Base-by-base conservation (phyloP, 306 rosid species). In the Citrullus mucosospermus region DNA sequence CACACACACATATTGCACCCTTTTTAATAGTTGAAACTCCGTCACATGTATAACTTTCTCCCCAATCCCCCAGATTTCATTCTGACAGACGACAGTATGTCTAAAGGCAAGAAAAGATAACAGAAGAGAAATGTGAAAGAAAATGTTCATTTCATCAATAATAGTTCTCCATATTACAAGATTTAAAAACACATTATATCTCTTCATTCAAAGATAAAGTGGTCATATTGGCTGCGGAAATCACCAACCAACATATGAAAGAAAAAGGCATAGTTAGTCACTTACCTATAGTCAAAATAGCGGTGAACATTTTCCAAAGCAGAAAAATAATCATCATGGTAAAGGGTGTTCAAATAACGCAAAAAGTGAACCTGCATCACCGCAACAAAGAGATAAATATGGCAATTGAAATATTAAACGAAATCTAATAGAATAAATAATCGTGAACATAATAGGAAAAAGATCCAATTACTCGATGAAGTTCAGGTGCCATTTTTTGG, bases 251-350 rank as follows among this genome's bases (percentile, higher is more conserved):
- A 43, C 38, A 22, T 41, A 56, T 54, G 53, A 34, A 46, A 58
- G 54, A 57, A 76, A 58, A 76, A 58, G 30, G 70, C 6, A 39
- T 11, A 4, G 62, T 58, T 25, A 39, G 56, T 77, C 55, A 61
- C 66, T 82, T 84, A 95, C 97, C 98, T 95, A 85, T 95, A 95
- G 86, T 95, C 98, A 79, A 94, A 94, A 82, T 94, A 92, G 87
- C 97, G 83, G 78, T 90, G 98, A 81, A 89, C 91, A 85, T 86
- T 90, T 89, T 94, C 98, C 90, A 89, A 80, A 71, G 98, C 93
- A 82, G 91, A 84, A 82, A 86, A 82, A 89, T 84, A 89, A 85
- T 95, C 97, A 71, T 92, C 93, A 82, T 92, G 97, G 79, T 86
- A 84, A 81, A 90, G 90, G 81, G 85, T 83, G 86, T 95, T 95